These are phyloP conservation scores for Kwoniella shivajii DNA, from an alignment of 1,284 basidiomycete species.

Conservation along the genomic window DNA sequence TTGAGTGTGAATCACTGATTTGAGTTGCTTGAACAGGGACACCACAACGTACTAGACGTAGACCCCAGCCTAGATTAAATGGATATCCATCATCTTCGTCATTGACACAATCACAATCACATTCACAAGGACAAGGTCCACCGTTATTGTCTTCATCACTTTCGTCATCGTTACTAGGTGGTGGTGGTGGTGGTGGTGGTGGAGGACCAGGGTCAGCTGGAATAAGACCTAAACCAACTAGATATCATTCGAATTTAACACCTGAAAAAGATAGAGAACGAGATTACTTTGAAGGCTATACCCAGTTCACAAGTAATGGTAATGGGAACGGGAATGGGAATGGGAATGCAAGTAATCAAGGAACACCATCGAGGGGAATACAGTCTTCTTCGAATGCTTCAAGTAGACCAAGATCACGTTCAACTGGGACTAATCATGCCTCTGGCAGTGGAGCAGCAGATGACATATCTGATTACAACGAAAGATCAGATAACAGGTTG, in stretches of 20 bases:
- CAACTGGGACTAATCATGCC: neutral
- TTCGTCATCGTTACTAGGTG: constrained; percentile 28
- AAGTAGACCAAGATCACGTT: constrained; percentile 9
- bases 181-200: neutral
- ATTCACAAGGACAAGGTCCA: no score
- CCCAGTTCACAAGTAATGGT: no score
- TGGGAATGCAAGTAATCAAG: constrained; percentile 1
- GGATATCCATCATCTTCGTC: constrained; percentile 41
- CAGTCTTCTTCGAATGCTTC: neutral
- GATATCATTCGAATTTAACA: constrained; percentile 35
- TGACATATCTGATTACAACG: no score
- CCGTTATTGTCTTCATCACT: constrained; percentile 22
- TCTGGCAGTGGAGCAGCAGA: no score
- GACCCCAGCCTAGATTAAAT: constrained; percentile 41
- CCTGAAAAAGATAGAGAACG: constrained; percentile 20
- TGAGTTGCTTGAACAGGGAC: constrained; percentile 23
- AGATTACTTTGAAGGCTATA: constrained; percentile 1
- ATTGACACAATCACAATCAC: constrained; percentile 25
- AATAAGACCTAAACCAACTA: constrained; percentile 34
- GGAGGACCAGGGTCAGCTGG: constrained; percentile 12
- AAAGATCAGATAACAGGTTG: no score
- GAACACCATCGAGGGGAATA: constrained; percentile 10
- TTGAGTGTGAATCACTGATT: neutral
- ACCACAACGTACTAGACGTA: constrained; percentile 27
- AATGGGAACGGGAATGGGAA: no score